Percentiles rank a stretch among this genome's conserved stretches.
phyloP scores from a whole-genome alignment of 768 basidiomycete species.

The Naganishia vishniacii region DNA sequence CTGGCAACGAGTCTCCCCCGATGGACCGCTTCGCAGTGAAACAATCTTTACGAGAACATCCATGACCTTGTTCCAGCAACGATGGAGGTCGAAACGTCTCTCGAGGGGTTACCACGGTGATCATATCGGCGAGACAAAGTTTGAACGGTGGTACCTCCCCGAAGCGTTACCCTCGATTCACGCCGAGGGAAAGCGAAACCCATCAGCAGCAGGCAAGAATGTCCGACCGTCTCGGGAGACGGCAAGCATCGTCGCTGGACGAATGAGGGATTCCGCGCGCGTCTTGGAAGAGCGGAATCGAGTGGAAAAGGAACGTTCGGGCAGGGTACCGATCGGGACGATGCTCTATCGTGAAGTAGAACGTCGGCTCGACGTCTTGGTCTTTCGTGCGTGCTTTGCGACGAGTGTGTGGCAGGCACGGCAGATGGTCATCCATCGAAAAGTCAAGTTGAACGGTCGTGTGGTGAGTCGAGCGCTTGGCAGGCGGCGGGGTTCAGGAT shows the following conservation, averaged over 20 bases:
- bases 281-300: conserved; percentile 53
- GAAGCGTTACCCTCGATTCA: conserved; percentile 62
- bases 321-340: conserved; percentile 83
- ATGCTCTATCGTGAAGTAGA: conserved; percentile 96
- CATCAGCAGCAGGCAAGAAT: not conserved
- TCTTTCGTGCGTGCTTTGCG: conserved; percentile 83
- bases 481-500: not conserved
- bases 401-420: conserved; percentile 85
- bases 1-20: conserved; percentile 64
- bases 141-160: conserved; percentile 93
- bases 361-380: conserved; percentile 81
- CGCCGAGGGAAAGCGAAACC: conserved; percentile 14
- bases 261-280: conserved; percentile 49
- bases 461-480: conserved; percentile 59
- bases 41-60: conserved; percentile 59
- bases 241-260: conserved; percentile 50
- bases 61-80: conserved; percentile 77
- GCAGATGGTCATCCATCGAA: conserved; percentile 74
- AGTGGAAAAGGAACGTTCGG: conserved; percentile 56
- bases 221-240: conserved; percentile 5
- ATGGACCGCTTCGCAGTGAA: conserved; percentile 46
- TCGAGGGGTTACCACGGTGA: conserved; percentile 93
- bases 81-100: conserved; percentile 79
- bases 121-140: conserved; percentile 82
- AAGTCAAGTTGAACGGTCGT: conserved; percentile 81